These are phyloP conservation scores for Schizothecium vesticola DNA, from an alignment of 495 filamentous ascomycete species.

Conservation along the genomic window DNA sequence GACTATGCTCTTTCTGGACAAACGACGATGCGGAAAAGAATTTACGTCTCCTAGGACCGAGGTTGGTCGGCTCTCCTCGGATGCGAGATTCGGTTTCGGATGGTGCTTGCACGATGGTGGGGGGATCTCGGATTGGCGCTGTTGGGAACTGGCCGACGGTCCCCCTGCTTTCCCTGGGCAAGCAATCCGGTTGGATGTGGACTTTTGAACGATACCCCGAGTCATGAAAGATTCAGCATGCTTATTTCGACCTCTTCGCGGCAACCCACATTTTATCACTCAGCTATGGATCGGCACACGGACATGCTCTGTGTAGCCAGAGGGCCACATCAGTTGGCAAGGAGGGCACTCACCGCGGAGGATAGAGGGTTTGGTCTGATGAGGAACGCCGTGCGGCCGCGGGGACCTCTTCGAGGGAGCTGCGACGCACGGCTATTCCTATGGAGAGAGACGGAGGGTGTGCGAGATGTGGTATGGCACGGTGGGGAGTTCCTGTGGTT, in stretches of 20 bases:
- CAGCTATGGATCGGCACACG: neutral
- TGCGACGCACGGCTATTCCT: neutral
- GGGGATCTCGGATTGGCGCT: too few species aligned
- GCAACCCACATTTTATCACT: neutral
- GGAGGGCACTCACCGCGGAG: neutral
- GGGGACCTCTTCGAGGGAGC: neutral
- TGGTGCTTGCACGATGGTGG: neutral
- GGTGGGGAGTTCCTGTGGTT: neutral
- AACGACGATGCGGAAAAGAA: conserved; percentile 7
- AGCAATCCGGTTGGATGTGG: neutral
- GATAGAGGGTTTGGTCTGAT: neutral
- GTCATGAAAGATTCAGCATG: neutral
- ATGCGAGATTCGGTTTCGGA: neutral
- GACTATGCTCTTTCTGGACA: conserved; percentile 3
- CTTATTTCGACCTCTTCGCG: neutral
- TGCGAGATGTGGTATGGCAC: neutral
- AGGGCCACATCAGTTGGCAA: neutral
- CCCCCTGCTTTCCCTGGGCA: neutral
- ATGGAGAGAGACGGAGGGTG: neutral
- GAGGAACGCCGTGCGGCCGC: neutral
- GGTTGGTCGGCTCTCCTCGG: neutral
- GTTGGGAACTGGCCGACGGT: neutral
- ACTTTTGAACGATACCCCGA: neutral
- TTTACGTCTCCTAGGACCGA: conserved; percentile 3
- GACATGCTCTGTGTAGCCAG: neutral